A percentile compares a stretch with the other conserved stretches of the same genome.
phyloP scores from a whole-genome alignment of 2,329 filamentous ascomycete genomes.

The Grosmannia huntii region DNA sequence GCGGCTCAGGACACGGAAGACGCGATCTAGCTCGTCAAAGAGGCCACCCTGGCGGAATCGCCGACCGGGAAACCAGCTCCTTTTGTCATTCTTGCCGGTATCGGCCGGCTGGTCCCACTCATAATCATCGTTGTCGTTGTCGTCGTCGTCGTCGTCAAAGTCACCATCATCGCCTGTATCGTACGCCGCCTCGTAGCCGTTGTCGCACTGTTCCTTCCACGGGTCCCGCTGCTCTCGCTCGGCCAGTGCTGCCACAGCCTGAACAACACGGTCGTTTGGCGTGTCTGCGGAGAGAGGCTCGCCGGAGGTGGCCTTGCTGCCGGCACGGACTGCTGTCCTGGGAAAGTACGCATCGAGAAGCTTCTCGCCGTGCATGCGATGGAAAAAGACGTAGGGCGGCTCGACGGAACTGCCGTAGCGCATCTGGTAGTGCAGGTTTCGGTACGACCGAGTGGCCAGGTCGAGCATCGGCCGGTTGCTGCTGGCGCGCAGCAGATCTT shows the following conservation, averaged over 20 bases:
- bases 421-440: slow-evolving; percentile 10
- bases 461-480: slow-evolving; percentile 28
- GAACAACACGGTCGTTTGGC: slow-evolving; percentile 4
- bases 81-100: not conserved
- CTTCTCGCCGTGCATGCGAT: slow-evolving; percentile 20
- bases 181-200: not conserved
- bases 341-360: slow-evolving; percentile 23
- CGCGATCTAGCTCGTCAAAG: slow-evolving; percentile 13
- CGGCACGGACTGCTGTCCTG: slow-evolving; percentile 7
- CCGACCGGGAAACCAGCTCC: not conserved
- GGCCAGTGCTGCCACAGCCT: slow-evolving; percentile 5
- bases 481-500: slow-evolving; percentile 40
- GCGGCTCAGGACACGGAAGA: slow-evolving; percentile 11
- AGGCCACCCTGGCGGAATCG: slow-evolving; percentile 5
- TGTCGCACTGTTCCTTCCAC: slow-evolving; percentile 1
- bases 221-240: slow-evolving; percentile 6
- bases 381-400: slow-evolving; percentile 29
- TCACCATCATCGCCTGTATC: not conserved
- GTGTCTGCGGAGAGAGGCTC: not conserved
- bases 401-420: slow-evolving; percentile 19
- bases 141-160: slow-evolving; percentile 1
- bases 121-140: not conserved
- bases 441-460: slow-evolving; percentile 24
- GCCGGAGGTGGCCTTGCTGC: not conserved
- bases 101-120: not conserved